A percentile compares a stretch with the other conserved stretches of the same genome.
These are phyloP conservation scores for Neofusicoccum ribis DNA, from an alignment of 2,329 filamentous ascomycete species.

Conservation along the genomic window DNA sequence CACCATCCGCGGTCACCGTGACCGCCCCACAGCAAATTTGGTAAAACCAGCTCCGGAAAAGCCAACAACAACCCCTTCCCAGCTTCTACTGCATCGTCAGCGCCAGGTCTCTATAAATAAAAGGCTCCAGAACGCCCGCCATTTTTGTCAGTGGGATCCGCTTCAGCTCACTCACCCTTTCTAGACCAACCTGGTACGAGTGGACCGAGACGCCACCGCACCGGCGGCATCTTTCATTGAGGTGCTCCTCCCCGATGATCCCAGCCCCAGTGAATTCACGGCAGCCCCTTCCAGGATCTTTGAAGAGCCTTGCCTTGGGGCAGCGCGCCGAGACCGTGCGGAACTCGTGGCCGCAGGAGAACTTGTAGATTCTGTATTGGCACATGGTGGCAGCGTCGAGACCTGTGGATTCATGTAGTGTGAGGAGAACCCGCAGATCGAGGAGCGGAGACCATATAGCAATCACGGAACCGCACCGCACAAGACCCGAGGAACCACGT, in stretches of 20 bases:
- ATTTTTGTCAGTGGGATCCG: too few relatives aligned
- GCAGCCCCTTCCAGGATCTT: neutral
- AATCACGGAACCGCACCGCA: too few relatives aligned
- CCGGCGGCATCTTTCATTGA: neutral
- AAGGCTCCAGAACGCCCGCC: too few relatives aligned
- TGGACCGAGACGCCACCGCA: neutral
- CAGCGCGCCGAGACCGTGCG: neutral
- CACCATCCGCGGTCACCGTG: too few relatives aligned
- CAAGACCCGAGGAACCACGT: too few relatives aligned
- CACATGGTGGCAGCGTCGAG: neutral
- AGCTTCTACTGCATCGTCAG: neutral
- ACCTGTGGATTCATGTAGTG: too few relatives aligned
- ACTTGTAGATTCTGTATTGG: neutral
- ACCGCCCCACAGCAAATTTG: neutral
- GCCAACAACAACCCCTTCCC: neutral
- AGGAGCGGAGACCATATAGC: too few relatives aligned
- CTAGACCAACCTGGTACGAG: neutral
- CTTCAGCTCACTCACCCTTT: neutral
- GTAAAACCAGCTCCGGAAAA: neutral
- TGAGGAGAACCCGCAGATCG: too few relatives aligned
- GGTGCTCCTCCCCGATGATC: neutral
- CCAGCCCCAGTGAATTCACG: neutral
- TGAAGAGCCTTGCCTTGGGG: too few relatives aligned
- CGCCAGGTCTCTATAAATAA: too few relatives aligned
- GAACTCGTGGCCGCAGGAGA: neutral